Base-by-base conservation (phyloP, 1,139 yeast species). In the Entelexis sorbosivorans region DNA sequence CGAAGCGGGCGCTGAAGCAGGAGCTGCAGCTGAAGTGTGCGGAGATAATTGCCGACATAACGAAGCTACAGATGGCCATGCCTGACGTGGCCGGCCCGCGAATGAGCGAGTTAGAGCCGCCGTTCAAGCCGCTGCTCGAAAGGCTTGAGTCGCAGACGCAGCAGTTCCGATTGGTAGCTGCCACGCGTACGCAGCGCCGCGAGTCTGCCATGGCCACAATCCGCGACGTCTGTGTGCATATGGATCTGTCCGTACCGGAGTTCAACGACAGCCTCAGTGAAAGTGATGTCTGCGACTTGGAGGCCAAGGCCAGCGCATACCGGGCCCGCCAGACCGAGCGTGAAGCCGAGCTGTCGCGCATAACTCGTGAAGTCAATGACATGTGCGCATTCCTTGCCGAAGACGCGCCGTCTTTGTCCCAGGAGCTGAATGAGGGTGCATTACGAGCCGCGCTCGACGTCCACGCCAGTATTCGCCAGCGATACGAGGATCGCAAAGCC, bases 281-380 rank as follows among this genome's bases (percentile, higher is more conserved):
- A 51, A 53, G 61, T 2, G 55, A 53, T 13, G 50, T 60, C 16
- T 50, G 48, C 10, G 52, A 54, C 6, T 65, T 68, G 56, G 74
- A 77, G 54, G 59, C 61, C 39, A 91, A 87, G 61, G 65, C 82
- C 46, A 71, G 71, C 28, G 73, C 84, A 2, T 47, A 51, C 8
- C 8, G 16, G 3, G 26, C 22, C 2, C 44, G 38, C 16, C 16
- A 29, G 26, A 10, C 8, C 11, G 35, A 28, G n/a, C 43, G 48
- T n/a, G 14, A 17, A 26, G 32, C 29, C 8, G 19, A 20, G 5
- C 16, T 38, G 2, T 2, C 19, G 5, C 22, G 31, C 5, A 10
- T 33, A 3, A 2, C 2, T 4, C 6, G 8, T n/a, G 17, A 39
- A 8, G 22, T 47, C 14, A 3, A n/a, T 1, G 26, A 28, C 8